phyloP scores from a whole-genome alignment of 140 eudicot species.

The Cichorium intybus region DNA sequence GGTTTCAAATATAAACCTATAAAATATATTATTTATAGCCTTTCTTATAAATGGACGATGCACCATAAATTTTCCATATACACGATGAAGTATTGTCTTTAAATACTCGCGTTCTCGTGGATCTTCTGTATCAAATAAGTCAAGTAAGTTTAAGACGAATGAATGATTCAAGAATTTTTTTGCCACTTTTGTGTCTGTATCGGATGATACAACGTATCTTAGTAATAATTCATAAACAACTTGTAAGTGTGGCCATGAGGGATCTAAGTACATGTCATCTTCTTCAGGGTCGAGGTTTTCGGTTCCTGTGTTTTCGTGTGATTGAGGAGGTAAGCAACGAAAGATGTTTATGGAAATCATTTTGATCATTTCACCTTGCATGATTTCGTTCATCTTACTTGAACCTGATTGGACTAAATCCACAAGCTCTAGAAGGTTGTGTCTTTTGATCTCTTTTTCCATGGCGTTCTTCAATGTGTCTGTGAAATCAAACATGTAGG shows the following conservation, averaged over 20 bases:
- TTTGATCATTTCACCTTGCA: constrained; percentile 66
- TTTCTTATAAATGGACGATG: constrained; percentile 87
- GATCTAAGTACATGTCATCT: constrained; percentile 71
- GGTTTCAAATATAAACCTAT: constrained; percentile 77
- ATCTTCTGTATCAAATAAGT: constrained; percentile 73
- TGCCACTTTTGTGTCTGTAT: constrained; percentile 73
- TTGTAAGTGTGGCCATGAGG: constrained; percentile 84
- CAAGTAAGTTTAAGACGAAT: constrained; percentile 65
- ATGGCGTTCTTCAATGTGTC: constrained; percentile 41
- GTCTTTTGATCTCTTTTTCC: constrained; percentile 71
- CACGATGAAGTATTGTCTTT: constrained; percentile 76
- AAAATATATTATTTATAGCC: constrained; percentile 72
- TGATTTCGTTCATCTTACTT: constrained; percentile 64
- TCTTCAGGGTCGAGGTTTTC: constrained; percentile 65
- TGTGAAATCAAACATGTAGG: constrained; percentile 47
- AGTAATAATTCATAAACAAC: constrained; percentile 72
- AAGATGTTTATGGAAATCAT: constrained; percentile 65
- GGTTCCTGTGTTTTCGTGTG: constrained; percentile 60
- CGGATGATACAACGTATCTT: constrained; percentile 73
- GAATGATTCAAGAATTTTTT: constrained; percentile 71
- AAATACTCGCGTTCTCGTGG: constrained; percentile 74
- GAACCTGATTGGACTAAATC: constrained; percentile 69
- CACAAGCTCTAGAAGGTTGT: constrained; percentile 56
- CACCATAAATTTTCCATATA: constrained; percentile 82
- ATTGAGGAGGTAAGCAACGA: constrained; percentile 70